These are phyloP conservation scores for Mallotus repandus DNA, from an alignment of 441 rosid genomes.

Conservation along the genomic window DNA sequence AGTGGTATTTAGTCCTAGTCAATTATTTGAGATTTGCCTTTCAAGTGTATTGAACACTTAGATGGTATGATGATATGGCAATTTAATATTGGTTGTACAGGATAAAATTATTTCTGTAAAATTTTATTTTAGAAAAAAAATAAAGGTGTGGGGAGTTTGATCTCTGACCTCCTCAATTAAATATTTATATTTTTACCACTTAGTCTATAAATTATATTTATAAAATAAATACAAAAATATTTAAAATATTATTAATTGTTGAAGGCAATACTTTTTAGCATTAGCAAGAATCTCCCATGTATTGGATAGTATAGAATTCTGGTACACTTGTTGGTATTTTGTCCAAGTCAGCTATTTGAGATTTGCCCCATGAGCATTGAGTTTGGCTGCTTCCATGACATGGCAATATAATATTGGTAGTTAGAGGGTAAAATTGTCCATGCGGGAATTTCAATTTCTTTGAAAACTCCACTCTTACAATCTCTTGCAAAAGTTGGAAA, in stretches of 20 bases:
- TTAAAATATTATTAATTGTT: too few relatives aligned
- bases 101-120: not conserved
- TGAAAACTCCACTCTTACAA: not conserved
- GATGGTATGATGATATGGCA: not conserved
- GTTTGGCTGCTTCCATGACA: not conserved
- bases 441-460: not conserved
- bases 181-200: too few relatives aligned
- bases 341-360: constrained; percentile 8
- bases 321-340: not conserved
- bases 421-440: not conserved
- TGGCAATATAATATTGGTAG: constrained; percentile 2
- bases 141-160: too few relatives aligned
- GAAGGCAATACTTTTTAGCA: too few relatives aligned
- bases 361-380: not conserved
- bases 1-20: not conserved
- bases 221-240: too few relatives aligned
- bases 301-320: constrained; percentile 10
- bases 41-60: not conserved
- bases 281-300: too few relatives aligned
- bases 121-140: too few relatives aligned
- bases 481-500: too few relatives aligned
- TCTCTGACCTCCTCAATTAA: too few relatives aligned
- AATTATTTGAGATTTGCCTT: not conserved
- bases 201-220: too few relatives aligned
- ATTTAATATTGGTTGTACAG: not conserved